Evolutionary conservation across 192 early-diverging fungal genomes (phyloP).

Genomic region (Lobulomyces angularis): DNA sequence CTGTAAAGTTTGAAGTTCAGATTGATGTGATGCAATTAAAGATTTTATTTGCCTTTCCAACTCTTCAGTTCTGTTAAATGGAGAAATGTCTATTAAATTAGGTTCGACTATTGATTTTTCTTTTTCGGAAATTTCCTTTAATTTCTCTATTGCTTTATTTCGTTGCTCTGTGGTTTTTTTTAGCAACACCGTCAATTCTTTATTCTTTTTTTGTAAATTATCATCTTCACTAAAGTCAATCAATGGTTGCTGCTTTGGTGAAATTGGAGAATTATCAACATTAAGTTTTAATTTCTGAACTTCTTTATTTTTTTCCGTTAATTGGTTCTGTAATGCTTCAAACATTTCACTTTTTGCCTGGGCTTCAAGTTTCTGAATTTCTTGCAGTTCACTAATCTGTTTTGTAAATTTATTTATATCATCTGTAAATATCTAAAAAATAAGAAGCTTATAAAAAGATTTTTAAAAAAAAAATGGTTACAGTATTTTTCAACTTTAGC

Average conservation of each 20-base stretch:
- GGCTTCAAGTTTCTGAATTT: slow-evolving; percentile 14
- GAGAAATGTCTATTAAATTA: too few relatives aligned
- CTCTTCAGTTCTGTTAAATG: too few relatives aligned
- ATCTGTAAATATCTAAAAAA: slow-evolving; percentile 6
- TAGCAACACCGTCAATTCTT: slow-evolving; percentile 16
- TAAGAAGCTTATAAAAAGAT: background rate
- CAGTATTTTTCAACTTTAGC: slow-evolving; percentile 8
- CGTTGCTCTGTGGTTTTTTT: slow-evolving; percentile 17
- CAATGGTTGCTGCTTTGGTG: too few relatives aligned
- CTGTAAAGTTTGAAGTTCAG: too few relatives aligned
- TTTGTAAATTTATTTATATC: slow-evolving; percentile 16
- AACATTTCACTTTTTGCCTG: slow-evolving; percentile 22
- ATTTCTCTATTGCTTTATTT: slow-evolving; percentile 11
- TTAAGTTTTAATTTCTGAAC: too few relatives aligned
- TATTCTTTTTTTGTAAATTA: too few relatives aligned
- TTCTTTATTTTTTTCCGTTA: slow-evolving; percentile 21
- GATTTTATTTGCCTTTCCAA: too few relatives aligned
- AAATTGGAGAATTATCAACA: too few relatives aligned
- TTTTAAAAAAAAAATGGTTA: background rate
- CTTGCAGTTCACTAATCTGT: slow-evolving; percentile 15
- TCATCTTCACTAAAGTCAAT: too few relatives aligned
- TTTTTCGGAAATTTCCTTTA: slow-evolving; percentile 12
- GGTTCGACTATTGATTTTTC: too few relatives aligned
- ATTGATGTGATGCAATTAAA: too few relatives aligned
- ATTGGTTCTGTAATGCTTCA: slow-evolving; percentile 9